A percentile compares a stretch with the other conserved stretches of the same genome.
phyloP scores from a whole-genome alignment of 2,329 filamentous ascomycete species.

The Biscogniauxia mediterranea region DNA sequence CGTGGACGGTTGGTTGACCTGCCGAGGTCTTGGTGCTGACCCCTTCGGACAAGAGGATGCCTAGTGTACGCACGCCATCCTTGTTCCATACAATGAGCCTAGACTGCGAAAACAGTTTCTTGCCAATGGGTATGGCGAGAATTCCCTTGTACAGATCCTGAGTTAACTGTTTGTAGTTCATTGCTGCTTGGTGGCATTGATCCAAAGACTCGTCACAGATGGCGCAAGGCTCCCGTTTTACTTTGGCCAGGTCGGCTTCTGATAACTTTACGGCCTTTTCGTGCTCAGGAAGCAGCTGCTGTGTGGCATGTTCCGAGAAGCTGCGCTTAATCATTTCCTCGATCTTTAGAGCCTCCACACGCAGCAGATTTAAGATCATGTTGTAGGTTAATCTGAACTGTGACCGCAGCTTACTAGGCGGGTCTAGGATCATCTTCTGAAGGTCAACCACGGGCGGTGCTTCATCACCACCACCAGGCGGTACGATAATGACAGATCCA shows the following conservation, averaged over 20 bases:
- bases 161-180: constrained; percentile 78
- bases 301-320: constrained; percentile 97
- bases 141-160: constrained; percentile 75
- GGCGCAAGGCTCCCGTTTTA: constrained; percentile 80
- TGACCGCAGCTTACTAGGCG: constrained; percentile 90
- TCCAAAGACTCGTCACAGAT: constrained; percentile 81
- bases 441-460: constrained; percentile 82
- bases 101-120: constrained; percentile 72
- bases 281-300: constrained; percentile 89
- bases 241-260: constrained; percentile 85
- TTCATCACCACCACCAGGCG: constrained; percentile 75
- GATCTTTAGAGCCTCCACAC: constrained; percentile 95
- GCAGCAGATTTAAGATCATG: constrained; percentile 95
- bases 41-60: constrained; percentile 77
- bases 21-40: constrained; percentile 56
- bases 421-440: constrained; percentile 91
- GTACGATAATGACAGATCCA: constrained; percentile 91
- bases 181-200: constrained; percentile 75
- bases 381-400: constrained; percentile 98
- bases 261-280: constrained; percentile 92
- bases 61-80: constrained; percentile 79
- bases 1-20: constrained; percentile 66
- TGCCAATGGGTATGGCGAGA: constrained; percentile 76
- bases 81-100: constrained; percentile 81
- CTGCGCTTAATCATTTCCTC: constrained; percentile 99